Evolutionary conservation across 2,329 filamentous ascomycete genomes (phyloP).

Genomic region (Seiridium unicorne): DNA sequence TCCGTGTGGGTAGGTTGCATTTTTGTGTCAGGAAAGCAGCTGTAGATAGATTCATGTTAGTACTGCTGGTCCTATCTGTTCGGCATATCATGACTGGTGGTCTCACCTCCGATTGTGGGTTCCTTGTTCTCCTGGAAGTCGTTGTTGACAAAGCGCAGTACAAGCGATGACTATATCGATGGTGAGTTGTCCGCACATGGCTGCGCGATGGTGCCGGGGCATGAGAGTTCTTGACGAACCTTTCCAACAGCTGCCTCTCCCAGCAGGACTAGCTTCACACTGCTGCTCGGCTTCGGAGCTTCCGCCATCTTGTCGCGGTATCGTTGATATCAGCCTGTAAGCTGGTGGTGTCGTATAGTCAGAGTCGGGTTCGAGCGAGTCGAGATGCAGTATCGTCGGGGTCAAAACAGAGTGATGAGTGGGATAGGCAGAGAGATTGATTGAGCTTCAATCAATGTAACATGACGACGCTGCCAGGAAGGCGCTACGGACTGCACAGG

Average conservation of each 20-base stretch:
- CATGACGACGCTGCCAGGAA: conserved; percentile 6
- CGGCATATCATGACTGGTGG: conserved; percentile 6
- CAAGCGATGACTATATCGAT: conserved; percentile 77
- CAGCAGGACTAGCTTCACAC: conserved; percentile 97
- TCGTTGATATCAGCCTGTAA: neutral
- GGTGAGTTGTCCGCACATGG: neutral
- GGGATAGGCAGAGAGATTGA: conserved; percentile 7
- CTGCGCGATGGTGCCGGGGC: neutral
- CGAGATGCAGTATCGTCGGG: no score
- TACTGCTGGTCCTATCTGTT: neutral
- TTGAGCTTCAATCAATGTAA: neutral
- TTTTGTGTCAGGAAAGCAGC: conserved; percentile 98
- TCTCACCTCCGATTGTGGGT: conserved; percentile 92
- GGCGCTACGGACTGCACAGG: neutral
- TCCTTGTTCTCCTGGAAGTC: conserved; percentile 99
- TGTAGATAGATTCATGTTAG: conserved; percentile 32
- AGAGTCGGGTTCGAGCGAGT: no score
- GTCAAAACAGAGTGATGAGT: neutral
- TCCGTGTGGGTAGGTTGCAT: conserved; percentile 90
- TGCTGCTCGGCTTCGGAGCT: conserved; percentile 94
- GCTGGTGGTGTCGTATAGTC: no score
- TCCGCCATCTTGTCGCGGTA: conserved; percentile 65
- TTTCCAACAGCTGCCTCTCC: conserved; percentile 98
- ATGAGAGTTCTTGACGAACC: conserved; percentile 49
- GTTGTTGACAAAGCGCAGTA: conserved; percentile 98